Conservation (phyloP, 1,284 basidiomycete species). For the Ustilago shanxiensis region DNA sequence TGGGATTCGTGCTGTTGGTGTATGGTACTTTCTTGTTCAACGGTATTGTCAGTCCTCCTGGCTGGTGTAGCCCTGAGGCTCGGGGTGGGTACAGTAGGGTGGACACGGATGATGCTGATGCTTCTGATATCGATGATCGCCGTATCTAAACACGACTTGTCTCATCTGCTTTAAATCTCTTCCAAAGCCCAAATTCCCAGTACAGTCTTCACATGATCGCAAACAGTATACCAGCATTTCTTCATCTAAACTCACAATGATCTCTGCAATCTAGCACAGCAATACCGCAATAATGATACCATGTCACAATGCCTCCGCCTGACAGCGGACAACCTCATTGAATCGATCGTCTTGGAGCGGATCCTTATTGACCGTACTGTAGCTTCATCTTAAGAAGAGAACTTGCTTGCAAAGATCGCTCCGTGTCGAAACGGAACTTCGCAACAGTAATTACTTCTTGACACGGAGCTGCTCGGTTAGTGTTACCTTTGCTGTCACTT, state of each 20-base stretch:
- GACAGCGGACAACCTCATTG: background rate
- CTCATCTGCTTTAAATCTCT: too few species aligned
- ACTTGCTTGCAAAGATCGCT: background rate
- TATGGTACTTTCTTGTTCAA: constrained; percentile 74
- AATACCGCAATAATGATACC: constrained; percentile 7
- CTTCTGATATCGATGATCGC: constrained; percentile 5
- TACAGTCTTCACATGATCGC: too few species aligned
- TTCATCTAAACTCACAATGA: background rate
- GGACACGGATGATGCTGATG: constrained; percentile 12
- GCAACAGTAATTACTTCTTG: background rate
- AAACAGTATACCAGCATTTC: constrained; percentile 6
- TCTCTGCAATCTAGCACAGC: background rate
- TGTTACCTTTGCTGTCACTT: background rate
- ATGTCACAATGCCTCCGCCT: background rate
- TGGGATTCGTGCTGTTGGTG: constrained; percentile 91
- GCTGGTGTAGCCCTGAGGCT: constrained; percentile 27
- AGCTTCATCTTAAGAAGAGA: background rate
- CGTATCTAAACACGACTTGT: background rate
- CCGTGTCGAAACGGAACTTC: background rate
- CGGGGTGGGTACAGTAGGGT: constrained; percentile 24
- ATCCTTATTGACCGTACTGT: too few species aligned
- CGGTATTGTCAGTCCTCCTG: constrained; percentile 61
- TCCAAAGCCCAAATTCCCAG: background rate
- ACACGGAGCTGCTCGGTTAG: too few species aligned
- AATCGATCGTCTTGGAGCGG: background rate